Evolutionary conservation across 2,329 filamentous ascomycete species (phyloP).

Genomic region (Microcyclospora tardicrescens): DNA sequence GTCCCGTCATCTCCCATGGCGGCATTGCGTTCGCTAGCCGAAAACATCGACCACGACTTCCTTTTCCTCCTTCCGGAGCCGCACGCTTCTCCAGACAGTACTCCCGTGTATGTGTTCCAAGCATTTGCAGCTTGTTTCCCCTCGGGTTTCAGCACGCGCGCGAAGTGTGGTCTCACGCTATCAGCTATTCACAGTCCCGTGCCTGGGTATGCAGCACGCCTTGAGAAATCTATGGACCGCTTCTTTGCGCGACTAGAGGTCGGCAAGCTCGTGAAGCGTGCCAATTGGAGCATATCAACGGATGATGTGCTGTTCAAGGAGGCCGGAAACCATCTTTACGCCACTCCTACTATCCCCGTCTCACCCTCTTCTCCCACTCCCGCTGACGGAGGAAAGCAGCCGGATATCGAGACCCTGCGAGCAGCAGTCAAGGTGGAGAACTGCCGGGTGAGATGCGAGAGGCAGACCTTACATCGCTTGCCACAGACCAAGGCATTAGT

Average conservation of each 20-base stretch:
- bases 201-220: conserved; percentile 42
- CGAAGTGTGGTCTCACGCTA: conserved; percentile 41
- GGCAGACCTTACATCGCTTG: conserved; percentile 49
- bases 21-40: conserved; percentile 37
- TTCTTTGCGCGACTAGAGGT: conserved; percentile 44
- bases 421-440: conserved; percentile 26
- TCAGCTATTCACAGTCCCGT: conserved; percentile 46
- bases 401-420: conserved; percentile 18
- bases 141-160: conserved; percentile 43
- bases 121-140: conserved; percentile 46
- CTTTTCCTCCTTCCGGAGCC: conserved; percentile 39
- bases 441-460: conserved; percentile 41
- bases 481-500: conserved; percentile 41
- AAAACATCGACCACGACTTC: conserved; percentile 47
- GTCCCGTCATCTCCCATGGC: conserved; percentile 19
- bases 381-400: conserved; percentile 8
- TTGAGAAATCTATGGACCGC: conserved; percentile 48
- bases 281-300: conserved; percentile 41
- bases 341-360: neutral
- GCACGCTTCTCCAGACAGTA: conserved; percentile 14
- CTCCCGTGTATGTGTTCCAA: conserved; percentile 38
- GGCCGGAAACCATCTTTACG: conserved; percentile 32
- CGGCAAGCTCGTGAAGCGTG: conserved; percentile 42
- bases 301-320: conserved; percentile 28
- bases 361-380: too few species aligned